Evolutionary conservation across 305 asterid genomes (phyloP).

Genomic region (Fraxinus angustifolia): DNA sequence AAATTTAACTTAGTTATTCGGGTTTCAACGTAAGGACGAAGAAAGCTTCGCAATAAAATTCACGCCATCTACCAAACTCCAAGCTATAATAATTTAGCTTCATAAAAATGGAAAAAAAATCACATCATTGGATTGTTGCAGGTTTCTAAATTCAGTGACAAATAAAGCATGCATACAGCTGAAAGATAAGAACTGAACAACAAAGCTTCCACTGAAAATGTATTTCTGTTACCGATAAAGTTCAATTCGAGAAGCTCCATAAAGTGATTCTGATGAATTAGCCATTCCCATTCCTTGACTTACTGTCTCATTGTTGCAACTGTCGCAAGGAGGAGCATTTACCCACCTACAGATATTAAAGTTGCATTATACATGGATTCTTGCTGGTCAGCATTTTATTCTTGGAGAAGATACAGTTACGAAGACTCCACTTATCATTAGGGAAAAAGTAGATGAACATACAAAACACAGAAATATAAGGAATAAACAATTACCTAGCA

Average conservation of each 20-base stretch:
- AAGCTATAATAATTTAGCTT: background rate
- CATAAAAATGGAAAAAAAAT: constrained; percentile 5
- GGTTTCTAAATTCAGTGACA: constrained; percentile 12
- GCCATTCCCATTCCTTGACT: constrained; percentile 75
- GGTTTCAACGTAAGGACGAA: background rate
- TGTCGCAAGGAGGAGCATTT: constrained; percentile 83
- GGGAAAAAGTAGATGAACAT: constrained; percentile 11
- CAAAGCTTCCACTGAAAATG: background rate
- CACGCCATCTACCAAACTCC: background rate
- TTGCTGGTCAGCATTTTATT: constrained; percentile 19
- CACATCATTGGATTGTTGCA: constrained; percentile 13
- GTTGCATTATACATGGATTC: constrained; percentile 9
- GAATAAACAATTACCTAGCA: background rate
- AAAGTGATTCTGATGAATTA: constrained; percentile 53
- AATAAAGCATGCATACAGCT: background rate
- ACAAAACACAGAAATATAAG: constrained; percentile 17
- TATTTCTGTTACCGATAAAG: constrained; percentile 54
- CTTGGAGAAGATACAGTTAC: constrained; percentile 2
- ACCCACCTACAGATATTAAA: constrained; percentile 69
- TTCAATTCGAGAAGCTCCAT: constrained; percentile 84
- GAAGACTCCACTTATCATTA: background rate
- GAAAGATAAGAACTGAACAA: constrained; percentile 4
- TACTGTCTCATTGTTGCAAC: constrained; percentile 61
- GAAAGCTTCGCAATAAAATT: background rate
- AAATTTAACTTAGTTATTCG: background rate